Percentiles rank a stretch among this genome's conserved stretches.
phyloP scores from a whole-genome alignment of 306 rosid species.

The Dalbergia oliveri region DNA sequence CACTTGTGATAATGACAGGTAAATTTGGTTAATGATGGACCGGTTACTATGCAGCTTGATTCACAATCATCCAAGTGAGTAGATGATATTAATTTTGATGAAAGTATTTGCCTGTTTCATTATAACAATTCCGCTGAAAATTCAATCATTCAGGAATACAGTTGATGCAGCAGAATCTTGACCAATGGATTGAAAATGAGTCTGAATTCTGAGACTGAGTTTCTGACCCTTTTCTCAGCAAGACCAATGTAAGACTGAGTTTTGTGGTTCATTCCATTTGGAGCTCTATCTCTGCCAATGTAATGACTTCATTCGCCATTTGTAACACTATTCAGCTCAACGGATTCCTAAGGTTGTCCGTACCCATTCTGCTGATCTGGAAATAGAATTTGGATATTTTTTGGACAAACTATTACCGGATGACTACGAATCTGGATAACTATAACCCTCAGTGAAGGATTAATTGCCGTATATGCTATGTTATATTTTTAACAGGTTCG shows the following conservation, averaged over 20 bases:
- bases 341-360: constrained; percentile 15
- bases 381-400: constrained; percentile 20
- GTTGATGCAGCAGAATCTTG: constrained; percentile 52
- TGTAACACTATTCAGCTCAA: constrained; percentile 25
- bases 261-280: constrained; percentile 27
- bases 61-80: constrained; percentile 81
- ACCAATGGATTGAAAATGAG: constrained; percentile 35
- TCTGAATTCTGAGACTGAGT: constrained; percentile 11
- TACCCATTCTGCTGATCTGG: constrained; percentile 9
- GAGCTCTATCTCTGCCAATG: constrained; percentile 31
- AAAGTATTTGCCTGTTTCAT: not conserved
- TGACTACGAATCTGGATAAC: constrained; percentile 7
- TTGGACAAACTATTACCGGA: not conserved
- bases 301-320: not conserved
- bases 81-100: constrained; percentile 25
- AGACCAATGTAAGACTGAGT: constrained; percentile 38
- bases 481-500: not conserved
- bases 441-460: constrained; percentile 2
- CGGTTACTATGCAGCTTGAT: constrained; percentile 95
- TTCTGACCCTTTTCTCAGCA: not conserved
- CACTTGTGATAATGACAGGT: constrained; percentile 59
- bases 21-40: constrained; percentile 91
- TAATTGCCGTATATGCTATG: not conserved
- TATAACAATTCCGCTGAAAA: constrained; percentile 30
- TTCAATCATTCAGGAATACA: constrained; percentile 50